phyloP scores from a whole-genome alignment of 1,139 yeast species.

The Zygoascus meyerae region DNA sequence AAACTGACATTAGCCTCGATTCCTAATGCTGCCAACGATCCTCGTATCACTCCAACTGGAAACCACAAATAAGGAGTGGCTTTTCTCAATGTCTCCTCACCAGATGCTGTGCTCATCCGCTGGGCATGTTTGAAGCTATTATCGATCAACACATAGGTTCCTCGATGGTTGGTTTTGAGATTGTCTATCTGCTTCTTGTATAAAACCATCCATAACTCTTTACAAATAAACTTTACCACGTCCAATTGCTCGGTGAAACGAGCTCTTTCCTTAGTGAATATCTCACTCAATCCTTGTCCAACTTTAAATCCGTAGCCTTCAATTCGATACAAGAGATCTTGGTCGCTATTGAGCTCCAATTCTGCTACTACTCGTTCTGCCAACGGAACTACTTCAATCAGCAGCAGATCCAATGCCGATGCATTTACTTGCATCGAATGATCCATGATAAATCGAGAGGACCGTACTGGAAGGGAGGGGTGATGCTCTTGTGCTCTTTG shows the following conservation, averaged over 20 bases:
- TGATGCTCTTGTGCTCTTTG: not conserved
- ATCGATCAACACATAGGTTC: constrained; percentile 76
- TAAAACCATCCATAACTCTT: constrained; percentile 80
- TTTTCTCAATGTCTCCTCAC: constrained; percentile 25
- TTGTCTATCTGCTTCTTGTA: constrained; percentile 88
- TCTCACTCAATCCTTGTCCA: constrained; percentile 69
- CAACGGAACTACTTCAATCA: constrained; percentile 72
- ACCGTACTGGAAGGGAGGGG: not conserved
- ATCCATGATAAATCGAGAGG: not conserved
- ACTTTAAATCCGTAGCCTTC: constrained; percentile 68
- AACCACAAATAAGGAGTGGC: constrained; percentile 57
- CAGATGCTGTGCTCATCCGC: constrained; percentile 45
- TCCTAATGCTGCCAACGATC: constrained; percentile 68
- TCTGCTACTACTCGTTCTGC: constrained; percentile 51
- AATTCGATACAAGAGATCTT: constrained; percentile 49
- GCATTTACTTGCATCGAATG: constrained; percentile 38
- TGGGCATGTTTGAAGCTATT: constrained; percentile 52
- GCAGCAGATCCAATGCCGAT: constrained; percentile 51
- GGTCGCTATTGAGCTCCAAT: constrained; percentile 23
- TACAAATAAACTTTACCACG: constrained; percentile 84
- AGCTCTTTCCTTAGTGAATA: constrained; percentile 54
- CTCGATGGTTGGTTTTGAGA: constrained; percentile 82
- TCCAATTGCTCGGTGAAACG: constrained; percentile 59
- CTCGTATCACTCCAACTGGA: constrained; percentile 80
- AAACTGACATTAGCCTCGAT: constrained; percentile 60